A percentile compares a stretch with the other conserved stretches of the same genome.
Evolutionary conservation across 2,329 filamentous ascomycete genomes (phyloP).

Genomic region (Aspergillus pseudoglaucus): DNA sequence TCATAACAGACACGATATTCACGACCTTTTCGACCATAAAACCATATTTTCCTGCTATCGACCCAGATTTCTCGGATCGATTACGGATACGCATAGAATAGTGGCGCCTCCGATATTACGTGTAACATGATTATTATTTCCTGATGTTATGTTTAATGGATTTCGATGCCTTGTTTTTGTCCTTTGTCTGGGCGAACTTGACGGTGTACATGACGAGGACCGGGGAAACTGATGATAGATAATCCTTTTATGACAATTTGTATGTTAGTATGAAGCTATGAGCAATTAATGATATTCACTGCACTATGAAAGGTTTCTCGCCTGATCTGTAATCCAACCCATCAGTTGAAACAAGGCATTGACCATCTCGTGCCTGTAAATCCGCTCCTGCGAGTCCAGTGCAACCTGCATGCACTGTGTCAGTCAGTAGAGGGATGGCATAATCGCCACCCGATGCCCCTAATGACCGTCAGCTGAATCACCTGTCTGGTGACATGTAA

Average conservation of each 20-base stretch:
- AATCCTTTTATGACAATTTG: slow-evolving; percentile 6
- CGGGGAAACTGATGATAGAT: slow-evolving; percentile 9
- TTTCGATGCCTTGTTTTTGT: slow-evolving; percentile 1
- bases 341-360: not conserved
- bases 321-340: not conserved
- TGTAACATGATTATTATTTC: slow-evolving; percentile 7
- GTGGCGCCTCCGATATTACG: not conserved
- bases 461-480: not conserved
- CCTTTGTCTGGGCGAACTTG: slow-evolving; percentile 2
- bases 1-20: slow-evolving; percentile 10
- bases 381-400: slow-evolving; percentile 13
- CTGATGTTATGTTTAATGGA: not conserved
- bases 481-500: not conserved
- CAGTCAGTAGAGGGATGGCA: not conserved
- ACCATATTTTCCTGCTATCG: not conserved
- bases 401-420: slow-evolving; percentile 11
- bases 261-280: slow-evolving; percentile 3
- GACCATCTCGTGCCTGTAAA: slow-evolving; percentile 9
- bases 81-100: not conserved
- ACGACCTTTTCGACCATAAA: not conserved
- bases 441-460: not conserved
- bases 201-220: slow-evolving; percentile 16
- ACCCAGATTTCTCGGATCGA: not conserved
- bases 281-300: not conserved
- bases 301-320: not conserved